Evolutionary conservation across 805 yeast genomes (phyloP).

Genomic region (Pichia pseudocactophila): DNA sequence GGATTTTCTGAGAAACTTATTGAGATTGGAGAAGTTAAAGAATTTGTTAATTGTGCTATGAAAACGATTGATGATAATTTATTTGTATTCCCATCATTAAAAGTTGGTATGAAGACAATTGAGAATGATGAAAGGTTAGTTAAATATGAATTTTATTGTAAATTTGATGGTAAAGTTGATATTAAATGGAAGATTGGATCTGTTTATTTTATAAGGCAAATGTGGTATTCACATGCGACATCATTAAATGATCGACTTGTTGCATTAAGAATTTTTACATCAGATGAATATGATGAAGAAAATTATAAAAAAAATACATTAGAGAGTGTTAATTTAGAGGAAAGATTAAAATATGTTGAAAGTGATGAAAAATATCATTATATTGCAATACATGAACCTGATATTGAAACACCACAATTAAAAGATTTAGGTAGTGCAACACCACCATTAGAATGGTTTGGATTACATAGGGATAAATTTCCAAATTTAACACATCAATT

Average conservation of each 20-base stretch:
- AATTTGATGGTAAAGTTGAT: constrained; percentile 85
- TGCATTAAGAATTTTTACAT: constrained; percentile 25
- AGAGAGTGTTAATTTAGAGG: constrained; percentile 30
- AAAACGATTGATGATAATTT: constrained; percentile 73
- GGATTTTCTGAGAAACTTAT: constrained; percentile 39
- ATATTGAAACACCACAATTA: constrained; percentile 81
- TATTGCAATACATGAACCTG: constrained; percentile 61
- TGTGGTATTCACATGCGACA: constrained; percentile 80
- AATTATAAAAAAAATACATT: constrained; percentile 27
- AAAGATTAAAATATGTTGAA: constrained; percentile 39
- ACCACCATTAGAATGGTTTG: constrained; percentile 98
- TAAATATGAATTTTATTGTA: constrained; percentile 58
- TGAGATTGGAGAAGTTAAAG: constrained; percentile 36
- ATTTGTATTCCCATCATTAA: constrained; percentile 68
- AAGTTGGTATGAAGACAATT: constrained; percentile 66
- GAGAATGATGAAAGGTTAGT: constrained; percentile 41
- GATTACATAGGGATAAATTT: constrained; percentile 75
- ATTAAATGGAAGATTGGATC: constrained; percentile 93
- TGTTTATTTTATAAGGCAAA: constrained; percentile 79
- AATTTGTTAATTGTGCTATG: constrained; percentile 46
- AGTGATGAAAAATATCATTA: constrained; percentile 43
- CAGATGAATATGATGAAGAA: constrained; percentile 29
- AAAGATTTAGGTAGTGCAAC: constrained; percentile 94
- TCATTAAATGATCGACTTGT: constrained; percentile 58
- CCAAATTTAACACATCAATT: constrained; percentile 83